These are phyloP conservation scores for Puccinia horiana DNA, from an alignment of 1,284 basidiomycete genomes.

Conservation along the genomic window DNA sequence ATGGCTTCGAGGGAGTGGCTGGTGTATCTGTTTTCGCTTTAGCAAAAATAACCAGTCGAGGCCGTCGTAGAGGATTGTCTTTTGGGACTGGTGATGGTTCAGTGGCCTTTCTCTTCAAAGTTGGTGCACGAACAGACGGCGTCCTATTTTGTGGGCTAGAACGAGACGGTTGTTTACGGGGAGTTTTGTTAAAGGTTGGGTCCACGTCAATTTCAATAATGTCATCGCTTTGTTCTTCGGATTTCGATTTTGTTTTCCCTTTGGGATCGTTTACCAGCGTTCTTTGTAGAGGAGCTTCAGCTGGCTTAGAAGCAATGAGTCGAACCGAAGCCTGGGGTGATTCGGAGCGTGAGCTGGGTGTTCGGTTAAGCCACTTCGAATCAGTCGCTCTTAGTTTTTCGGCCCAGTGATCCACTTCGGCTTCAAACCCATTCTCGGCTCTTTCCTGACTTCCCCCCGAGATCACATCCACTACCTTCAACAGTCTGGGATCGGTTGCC, in stretches of 20 bases:
- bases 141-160: background rate
- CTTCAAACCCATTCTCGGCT: constrained; percentile 15
- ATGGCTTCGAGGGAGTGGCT: background rate
- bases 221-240: background rate
- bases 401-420: constrained; percentile 25
- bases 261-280: background rate
- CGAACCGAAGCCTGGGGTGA: background rate
- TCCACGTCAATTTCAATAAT: background rate
- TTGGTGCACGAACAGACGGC: background rate
- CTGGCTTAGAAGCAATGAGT: background rate
- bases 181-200: background rate
- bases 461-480: background rate
- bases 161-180: background rate
- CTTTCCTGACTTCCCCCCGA: background rate
- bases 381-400: constrained; percentile 10
- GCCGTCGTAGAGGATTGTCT: background rate
- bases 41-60: background rate
- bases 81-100: background rate
- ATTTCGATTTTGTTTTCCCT: background rate
- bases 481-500: constrained; percentile 24
- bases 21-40: background rate
- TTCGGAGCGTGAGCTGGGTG: background rate
- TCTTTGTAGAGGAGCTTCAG: background rate
- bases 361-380: background rate
- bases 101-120: background rate